These are phyloP conservation scores for Podaxis sp. DNA, from an alignment of 768 basidiomycete genomes.

Conservation along the genomic window DNA sequence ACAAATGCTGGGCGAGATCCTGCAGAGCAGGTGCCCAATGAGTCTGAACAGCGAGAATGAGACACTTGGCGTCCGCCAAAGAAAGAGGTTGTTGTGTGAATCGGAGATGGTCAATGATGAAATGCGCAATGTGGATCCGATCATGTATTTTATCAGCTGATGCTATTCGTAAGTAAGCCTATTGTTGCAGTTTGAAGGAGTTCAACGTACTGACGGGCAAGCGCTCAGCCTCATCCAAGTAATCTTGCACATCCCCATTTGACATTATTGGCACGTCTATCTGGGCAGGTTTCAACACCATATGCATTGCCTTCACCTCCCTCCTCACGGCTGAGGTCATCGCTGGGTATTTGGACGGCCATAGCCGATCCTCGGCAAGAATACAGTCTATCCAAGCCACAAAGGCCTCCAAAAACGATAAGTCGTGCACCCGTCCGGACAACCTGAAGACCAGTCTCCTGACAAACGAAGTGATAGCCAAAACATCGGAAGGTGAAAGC, in stretches of 20 bases:
- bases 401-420: constrained; percentile 37
- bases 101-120: constrained; percentile 4
- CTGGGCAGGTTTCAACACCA: not conserved
- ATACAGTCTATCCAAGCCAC: constrained; percentile 36
- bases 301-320: constrained; percentile 22
- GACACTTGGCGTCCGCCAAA: not conserved
- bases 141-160: not conserved
- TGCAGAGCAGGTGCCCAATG: not conserved
- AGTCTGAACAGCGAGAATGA: not conserved
- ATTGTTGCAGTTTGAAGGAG: not conserved
- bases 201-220: not conserved
- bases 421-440: constrained; percentile 49
- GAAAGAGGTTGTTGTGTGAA: not conserved
- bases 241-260: not conserved
- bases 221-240: not conserved
- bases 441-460: constrained; percentile 64
- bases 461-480: constrained; percentile 63
- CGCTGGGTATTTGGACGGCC: constrained; percentile 36
- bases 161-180: not conserved
- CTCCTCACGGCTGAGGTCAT: constrained; percentile 18
- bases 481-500: constrained; percentile 57
- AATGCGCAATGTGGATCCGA: not conserved
- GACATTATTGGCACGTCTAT: not conserved
- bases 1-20: constrained; percentile 10
- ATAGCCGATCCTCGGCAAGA: constrained; percentile 26